These are phyloP conservation scores for Grigorovia jiainica DNA, from an alignment of 805 yeast species.

Conservation along the genomic window DNA sequence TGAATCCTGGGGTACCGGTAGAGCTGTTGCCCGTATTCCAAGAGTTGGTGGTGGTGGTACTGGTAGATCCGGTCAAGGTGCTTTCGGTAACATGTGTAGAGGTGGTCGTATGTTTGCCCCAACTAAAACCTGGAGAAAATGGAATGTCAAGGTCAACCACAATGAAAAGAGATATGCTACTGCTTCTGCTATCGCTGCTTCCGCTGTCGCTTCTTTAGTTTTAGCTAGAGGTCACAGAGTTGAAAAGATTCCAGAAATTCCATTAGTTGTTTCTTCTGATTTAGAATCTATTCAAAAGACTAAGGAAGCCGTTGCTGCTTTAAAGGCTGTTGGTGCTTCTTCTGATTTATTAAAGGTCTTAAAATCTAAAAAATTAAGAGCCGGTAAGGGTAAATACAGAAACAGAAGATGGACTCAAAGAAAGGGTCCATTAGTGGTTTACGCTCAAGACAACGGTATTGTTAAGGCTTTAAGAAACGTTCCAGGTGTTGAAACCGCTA, in stretches of 20 bases:
- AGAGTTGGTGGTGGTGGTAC: constrained; percentile 99
- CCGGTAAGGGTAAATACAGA: constrained; percentile 99
- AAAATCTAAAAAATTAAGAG: constrained; percentile 97
- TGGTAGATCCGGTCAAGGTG: constrained; percentile 99
- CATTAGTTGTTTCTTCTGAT: constrained; percentile 91
- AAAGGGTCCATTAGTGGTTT: constrained; percentile 98
- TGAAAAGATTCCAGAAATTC: constrained; percentile 96
- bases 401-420: constrained; percentile 99
- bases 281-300: constrained; percentile 91
- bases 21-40: constrained; percentile 99
- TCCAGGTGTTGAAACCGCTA: constrained; percentile 98
- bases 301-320: constrained; percentile 96
- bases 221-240: constrained; percentile 99
- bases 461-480: constrained; percentile 99
- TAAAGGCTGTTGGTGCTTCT: constrained; percentile 98
- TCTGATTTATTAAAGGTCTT: constrained; percentile 95
- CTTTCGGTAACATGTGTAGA: constrained; percentile 99
- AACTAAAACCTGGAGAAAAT: constrained; percentile 99
- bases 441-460: constrained; percentile 94
- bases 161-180: constrained; percentile 99
- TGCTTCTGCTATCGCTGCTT: constrained; percentile 98
- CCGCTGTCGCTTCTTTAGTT: constrained; percentile 96
- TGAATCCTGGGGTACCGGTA: constrained; percentile 99
- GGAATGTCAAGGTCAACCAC: constrained; percentile 99
- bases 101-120: constrained; percentile 99